Percentiles rank a stretch among this genome's conserved stretches.
These are phyloP conservation scores for Luzula sylvatica DNA, from an alignment of 176 grass and related monocot genomes.

Conservation along the genomic window DNA sequence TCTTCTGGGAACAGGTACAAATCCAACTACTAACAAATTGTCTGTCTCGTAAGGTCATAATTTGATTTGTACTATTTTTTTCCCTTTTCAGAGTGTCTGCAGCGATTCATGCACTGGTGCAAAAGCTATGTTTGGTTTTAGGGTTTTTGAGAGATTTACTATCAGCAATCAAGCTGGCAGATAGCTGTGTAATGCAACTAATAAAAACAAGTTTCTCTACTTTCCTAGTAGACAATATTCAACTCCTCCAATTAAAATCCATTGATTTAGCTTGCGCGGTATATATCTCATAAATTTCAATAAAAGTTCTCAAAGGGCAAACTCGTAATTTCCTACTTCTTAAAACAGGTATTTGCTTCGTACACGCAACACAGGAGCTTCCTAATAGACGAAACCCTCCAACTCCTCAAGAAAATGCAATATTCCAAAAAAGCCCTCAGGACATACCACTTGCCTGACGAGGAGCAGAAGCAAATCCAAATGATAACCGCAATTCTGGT, in stretches of 20 bases:
- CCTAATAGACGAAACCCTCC: conserved; percentile 91
- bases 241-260: conserved; percentile 91
- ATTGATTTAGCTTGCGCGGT: conserved; percentile 81
- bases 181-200: conserved; percentile 93
- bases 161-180: conserved; percentile 61
- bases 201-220: conserved; percentile 97
- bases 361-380: conserved; percentile 78
- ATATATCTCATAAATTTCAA: conserved; percentile 27
- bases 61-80: background rate
- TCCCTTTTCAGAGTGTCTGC: conserved; percentile 52
- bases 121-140: conserved; percentile 97
- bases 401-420: conserved; percentile 87
- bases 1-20: conserved; percentile 60
- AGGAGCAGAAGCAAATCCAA: conserved; percentile 97
- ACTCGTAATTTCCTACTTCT: too few relatives aligned
- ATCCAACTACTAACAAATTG: background rate
- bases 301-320: background rate
- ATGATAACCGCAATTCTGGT: conserved; percentile 94
- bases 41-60: background rate
- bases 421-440: conserved; percentile 79
- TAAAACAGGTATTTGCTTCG: conserved; percentile 66
- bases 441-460: conserved; percentile 86
- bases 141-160: conserved; percentile 86
- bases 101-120: conserved; percentile 54
- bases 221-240: conserved; percentile 91